Base-by-base conservation (phyloP, 1,284 basidiomycete genomes). In the Leccinum holopus region DNA sequence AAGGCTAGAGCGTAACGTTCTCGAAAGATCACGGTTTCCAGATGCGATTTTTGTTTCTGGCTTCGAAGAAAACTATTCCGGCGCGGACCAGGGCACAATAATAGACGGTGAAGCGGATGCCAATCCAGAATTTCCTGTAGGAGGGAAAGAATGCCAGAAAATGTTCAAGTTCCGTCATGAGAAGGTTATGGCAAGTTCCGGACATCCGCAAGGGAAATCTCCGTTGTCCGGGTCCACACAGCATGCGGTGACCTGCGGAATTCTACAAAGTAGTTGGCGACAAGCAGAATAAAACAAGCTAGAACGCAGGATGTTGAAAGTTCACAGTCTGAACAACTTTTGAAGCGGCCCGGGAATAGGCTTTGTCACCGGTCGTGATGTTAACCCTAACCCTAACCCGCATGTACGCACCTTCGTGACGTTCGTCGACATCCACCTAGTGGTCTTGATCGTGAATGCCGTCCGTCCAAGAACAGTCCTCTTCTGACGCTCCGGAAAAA, bases 381-480 rank as follows among this genome's bases (percentile, higher is more conserved):
- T 2, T 28, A 65, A 67, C 62, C 65, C 57, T 67, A 69, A 66
- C 65, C 68, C 57, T 66, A 68, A 18, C 0, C 4, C 14, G 10
- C 30, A 30, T 21, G 8, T 25, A 39, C 16, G 39, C 11, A 28
- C 30, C 16, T n/a, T 47, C n/a, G 41, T 44, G 41, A 44, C 49
- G n/a, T 21, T 52, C 21, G 2, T 25, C 51, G 51, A 25, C 51
- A 25, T 25, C 47, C 7, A 18, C 47, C 14, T 25, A 25, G 25
- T 7, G 28, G 21, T 25, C 12, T 52, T n/a, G 25, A 28, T 21
- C 55, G 25, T 49, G 35, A 67, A 74, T 72, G 72, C 63, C 69
- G 30, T 72, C 70, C 32, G 60, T 67, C 33, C 65, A 70, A 61
- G 64, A 63, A n/a, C 62, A 68, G 21, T 54, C 72, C 8, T 63